Conservation (phyloP, 2,329 filamentous ascomycete genomes). For the Huntiella savannae region DNA sequence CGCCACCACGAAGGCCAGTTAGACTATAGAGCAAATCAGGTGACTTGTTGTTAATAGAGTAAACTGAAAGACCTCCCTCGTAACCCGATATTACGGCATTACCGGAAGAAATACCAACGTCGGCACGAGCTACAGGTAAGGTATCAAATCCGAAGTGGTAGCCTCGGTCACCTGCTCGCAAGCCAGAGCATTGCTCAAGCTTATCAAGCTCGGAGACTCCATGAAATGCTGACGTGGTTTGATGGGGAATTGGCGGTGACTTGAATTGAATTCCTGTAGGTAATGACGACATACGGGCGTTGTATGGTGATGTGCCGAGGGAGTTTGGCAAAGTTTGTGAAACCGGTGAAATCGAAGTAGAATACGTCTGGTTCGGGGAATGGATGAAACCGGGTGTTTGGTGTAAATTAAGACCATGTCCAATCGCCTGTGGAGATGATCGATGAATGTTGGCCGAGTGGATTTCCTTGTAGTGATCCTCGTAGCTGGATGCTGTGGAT, state of each 20-base stretch:
- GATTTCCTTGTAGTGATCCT: constrained; percentile 14
- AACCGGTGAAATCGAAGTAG: neutral
- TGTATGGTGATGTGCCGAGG: constrained; percentile 27
- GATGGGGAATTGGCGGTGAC: constrained; percentile 44
- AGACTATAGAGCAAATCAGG: constrained; percentile 51
- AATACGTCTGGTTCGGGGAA: constrained; percentile 18
- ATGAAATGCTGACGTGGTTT: constrained; percentile 62
- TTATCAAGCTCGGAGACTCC: constrained; percentile 56
- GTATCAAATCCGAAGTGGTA: constrained; percentile 71
- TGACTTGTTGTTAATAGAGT: constrained; percentile 52
- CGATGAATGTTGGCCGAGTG: constrained; percentile 24
- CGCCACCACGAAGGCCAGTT: constrained; percentile 59
- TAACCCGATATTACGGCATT: constrained; percentile 60
- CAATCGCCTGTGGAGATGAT: constrained; percentile 26
- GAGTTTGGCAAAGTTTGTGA: neutral
- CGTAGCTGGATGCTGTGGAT: neutral
- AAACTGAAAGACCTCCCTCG: constrained; percentile 62
- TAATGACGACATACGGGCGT: constrained; percentile 27
- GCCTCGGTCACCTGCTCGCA: constrained; percentile 47
- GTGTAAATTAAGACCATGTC: neutral
- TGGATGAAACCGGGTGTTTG: constrained; percentile 10
- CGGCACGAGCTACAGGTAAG: constrained; percentile 25
- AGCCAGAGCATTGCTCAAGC: constrained; percentile 37
- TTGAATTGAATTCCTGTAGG: constrained; percentile 17
- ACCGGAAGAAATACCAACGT: constrained; percentile 24